Evolutionary conservation across 2,329 filamentous ascomycete species (phyloP), one percentile per base, ranked within the genome.

Genomic region (Herpotrichia juniperi): DNA sequence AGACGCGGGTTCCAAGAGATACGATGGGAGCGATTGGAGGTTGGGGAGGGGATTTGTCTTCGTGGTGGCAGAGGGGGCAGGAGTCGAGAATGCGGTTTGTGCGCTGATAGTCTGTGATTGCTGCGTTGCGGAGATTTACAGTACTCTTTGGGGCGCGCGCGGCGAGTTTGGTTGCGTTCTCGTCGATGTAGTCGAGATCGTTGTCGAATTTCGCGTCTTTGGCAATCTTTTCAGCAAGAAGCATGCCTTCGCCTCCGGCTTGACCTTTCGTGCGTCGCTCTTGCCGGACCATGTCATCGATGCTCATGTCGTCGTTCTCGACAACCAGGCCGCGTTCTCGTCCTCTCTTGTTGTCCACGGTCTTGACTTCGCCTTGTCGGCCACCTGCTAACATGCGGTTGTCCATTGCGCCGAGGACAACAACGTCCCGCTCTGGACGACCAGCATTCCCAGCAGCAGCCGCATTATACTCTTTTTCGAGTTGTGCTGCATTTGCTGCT

Each of bases 231-330:
- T 97, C 93, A 2, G 94, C 94, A 26, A 97, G 83, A 3, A 90
- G 85, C 62, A 87, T 80, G 1, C 90, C 90, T 69, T 97, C 93
- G 47, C 91, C 91, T 35, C 90, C 91, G 3, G 80, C 79, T 66
- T 91, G 86, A 14, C 87, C 87, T 52, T 87, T 87, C 4, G 91
- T 97, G 48, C 93, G 88, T 30, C 91, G 86, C 75, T 99, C 94
- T 74, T 97, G 93, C 24, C 91, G 87, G 16, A 99, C 86, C 94
- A 99, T 99, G 73, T 99, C 94, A 48, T 96, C 92, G 54, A 99
- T 89, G 25, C 81, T 88, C 92, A 99, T 97, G 64, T 97, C 92
- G 47, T 96, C 90, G 68, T 97, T 97, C 59, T 94, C 91, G 62
- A 90, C 86, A 5, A 99, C 89, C 7, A 87, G 82, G 1, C 93